phyloP scores from a whole-genome alignment of 2,329 filamentous ascomycete species.

The Colletotrichum incanum region DNA sequence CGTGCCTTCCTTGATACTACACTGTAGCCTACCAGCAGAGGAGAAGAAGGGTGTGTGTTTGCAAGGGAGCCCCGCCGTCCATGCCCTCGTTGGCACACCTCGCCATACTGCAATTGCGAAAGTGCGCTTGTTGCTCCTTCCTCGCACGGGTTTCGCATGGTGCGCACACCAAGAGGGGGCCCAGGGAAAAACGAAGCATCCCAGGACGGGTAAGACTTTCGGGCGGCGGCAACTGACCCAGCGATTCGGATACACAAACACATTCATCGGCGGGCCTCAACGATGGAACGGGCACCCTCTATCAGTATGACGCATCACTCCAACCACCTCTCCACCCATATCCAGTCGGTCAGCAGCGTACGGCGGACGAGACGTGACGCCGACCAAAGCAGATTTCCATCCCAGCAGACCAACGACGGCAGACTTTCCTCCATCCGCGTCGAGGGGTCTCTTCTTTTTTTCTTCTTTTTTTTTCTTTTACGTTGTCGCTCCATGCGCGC shows the following conservation, averaged over 20 bases:
- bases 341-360: background rate
- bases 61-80: background rate
- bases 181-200: conserved; percentile 30
- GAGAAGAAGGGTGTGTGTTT: background rate
- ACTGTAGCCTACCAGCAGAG: background rate
- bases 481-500: background rate
- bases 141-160: background rate
- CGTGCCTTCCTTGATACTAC: background rate
- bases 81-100: background rate
- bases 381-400: background rate
- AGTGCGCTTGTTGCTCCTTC: background rate
- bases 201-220: conserved; percentile 6
- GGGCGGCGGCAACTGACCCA: conserved; percentile 20
- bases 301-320: background rate
- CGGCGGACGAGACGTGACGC: background rate
- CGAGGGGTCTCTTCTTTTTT: background rate
- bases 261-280: background rate
- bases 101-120: background rate
- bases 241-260: conserved; percentile 14
- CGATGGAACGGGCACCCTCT: background rate
- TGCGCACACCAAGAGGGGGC: background rate
- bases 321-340: background rate
- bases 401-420: too few relatives aligned
- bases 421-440: too few relatives aligned
- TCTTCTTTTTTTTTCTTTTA: too few relatives aligned